Evolutionary conservation across 1,139 yeast species (phyloP), one percentile per base, ranked within the genome.

Genomic region (Yamadazyma spencermartinsiae): DNA sequence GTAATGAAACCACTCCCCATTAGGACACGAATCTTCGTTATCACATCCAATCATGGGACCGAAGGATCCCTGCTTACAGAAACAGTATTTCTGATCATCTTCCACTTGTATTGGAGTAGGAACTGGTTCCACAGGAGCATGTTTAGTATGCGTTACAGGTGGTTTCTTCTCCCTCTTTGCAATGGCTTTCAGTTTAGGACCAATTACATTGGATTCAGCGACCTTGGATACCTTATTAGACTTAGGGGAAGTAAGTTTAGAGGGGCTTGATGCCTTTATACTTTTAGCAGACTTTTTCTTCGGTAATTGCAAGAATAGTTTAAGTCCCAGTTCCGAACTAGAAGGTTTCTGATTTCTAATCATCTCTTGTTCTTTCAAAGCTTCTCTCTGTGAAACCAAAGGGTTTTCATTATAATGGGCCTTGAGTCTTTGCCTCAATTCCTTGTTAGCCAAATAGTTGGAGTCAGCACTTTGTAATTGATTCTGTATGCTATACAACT

Each of bases 31-130:
- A 1, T 48, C 52, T 38, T 59, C 65, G 44, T 70, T 66, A 43
- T 72, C 77, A 48, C 77, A 72, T 0, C 69, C 75, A 32, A 72
- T 71, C 77, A 72, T 72, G 42, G 65, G 65, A 2, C 77, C 77
- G 43, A 64, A 64, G 0, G 77, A 70, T 0, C 65, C 67, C 45
- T 68, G 76, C 18, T 61, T 58, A 49, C 77, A 72, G 54, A 71
- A 68, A 44, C 77, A 72, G 45, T 69, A 72, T 17, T 45, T 39
- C 14, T 52, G 53, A 4, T 47, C 51, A 28, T 57, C 67, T 31
- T 61, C 44, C 1, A 27, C 23, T 12, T 13, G 30, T 3, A 18
- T 23, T 10, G 33, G 36, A 25, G 13, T n/a, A 11, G 37, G 25
- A 11, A 15, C 26, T 9, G 32, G 38, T 20, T 28, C 37, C 34